Evolutionary conservation across 495 filamentous ascomycete species (phyloP), one percentile per base, ranked within the genome.

Genomic region (Xylaria castorea): DNA sequence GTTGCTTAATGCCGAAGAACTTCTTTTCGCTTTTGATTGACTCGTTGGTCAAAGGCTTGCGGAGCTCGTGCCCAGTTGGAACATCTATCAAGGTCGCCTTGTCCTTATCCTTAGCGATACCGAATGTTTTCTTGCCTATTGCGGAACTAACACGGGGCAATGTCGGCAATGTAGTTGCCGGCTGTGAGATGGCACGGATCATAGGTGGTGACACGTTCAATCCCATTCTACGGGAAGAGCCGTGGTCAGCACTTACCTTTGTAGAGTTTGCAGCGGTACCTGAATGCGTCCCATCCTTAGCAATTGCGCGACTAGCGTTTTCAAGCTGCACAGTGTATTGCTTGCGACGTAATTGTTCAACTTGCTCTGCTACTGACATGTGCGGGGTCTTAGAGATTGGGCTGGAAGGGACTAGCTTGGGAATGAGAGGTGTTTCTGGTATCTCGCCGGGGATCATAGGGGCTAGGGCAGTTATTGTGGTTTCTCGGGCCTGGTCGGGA

Each of bases 101-200:
- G 0, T 75, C 75, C 67, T 80, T 83, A 8, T 82, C 81, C 34
- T 84, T 78, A 30, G 48, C 71, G 34, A 70, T 42, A 48, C 68
- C 64, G 8, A 78, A 75, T 53, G 68, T 42, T 60, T 75, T 80
- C 72, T 77, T 80, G 25, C 76, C 73, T 44, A 74, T 64, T 18
- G 63, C 63, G 16, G 78, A 78, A 74, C 76, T 74, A 60, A 75
- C 67, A 30, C 78, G 78, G 25, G 76, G 73, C 14, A 80, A 40
- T 22, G 70, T 75, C 8, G 78, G 74, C 34, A 75, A 32, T 32
- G 68, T 69, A 63, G 73, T 75, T 27, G 72, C 81, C 22, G 94
- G 93, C 66, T 94, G 92, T 25, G 92, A 91, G 61, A 93, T 86
- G 27, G 93, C 87, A 48, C 93, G 90, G 60, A 88, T 76, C 64